These are phyloP conservation scores for Verticillium longisporum DNA, from an alignment of 2,329 filamentous ascomycete species.

Conservation along the genomic window DNA sequence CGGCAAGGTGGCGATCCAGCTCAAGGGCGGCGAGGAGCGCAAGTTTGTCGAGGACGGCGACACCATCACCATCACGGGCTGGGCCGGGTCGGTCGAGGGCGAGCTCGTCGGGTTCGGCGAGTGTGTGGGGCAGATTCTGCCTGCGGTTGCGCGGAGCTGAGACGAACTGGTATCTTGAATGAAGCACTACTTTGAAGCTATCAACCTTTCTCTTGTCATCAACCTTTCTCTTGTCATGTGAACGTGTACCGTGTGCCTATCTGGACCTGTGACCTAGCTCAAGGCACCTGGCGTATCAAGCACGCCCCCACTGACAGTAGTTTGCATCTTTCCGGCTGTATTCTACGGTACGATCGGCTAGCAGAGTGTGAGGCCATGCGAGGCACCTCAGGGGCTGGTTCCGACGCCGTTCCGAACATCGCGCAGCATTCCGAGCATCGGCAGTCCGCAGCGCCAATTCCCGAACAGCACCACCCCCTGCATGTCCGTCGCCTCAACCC, in stretches of 20 bases:
- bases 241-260: too few relatives aligned
- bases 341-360: too few relatives aligned
- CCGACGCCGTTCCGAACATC: background rate
- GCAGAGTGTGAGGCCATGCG: too few relatives aligned
- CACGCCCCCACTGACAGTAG: too few relatives aligned
- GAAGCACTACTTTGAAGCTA: too few relatives aligned
- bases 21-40: conserved; percentile 59
- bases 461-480: background rate
- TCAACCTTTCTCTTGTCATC: too few relatives aligned
- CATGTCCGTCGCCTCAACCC: too few relatives aligned
- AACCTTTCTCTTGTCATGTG: too few relatives aligned
- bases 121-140: conserved; percentile 54
- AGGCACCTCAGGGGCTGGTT: background rate
- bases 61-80: conserved; percentile 57
- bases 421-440: background rate
- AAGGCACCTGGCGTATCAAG: too few relatives aligned
- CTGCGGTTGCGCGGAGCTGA: background rate
- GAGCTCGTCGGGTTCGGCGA: conserved; percentile 70
- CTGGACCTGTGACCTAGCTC: too few relatives aligned
- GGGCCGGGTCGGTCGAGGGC: conserved; percentile 57
- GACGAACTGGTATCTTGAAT: background rate
- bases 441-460: background rate
- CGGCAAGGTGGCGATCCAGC: conserved; percentile 56
- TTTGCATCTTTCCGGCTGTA: too few relatives aligned
- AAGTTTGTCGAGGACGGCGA: conserved; percentile 71